These are phyloP conservation scores for Sclerotinia spermophila DNA, from an alignment of 2,329 filamentous ascomycete species.

Conservation along the genomic window DNA sequence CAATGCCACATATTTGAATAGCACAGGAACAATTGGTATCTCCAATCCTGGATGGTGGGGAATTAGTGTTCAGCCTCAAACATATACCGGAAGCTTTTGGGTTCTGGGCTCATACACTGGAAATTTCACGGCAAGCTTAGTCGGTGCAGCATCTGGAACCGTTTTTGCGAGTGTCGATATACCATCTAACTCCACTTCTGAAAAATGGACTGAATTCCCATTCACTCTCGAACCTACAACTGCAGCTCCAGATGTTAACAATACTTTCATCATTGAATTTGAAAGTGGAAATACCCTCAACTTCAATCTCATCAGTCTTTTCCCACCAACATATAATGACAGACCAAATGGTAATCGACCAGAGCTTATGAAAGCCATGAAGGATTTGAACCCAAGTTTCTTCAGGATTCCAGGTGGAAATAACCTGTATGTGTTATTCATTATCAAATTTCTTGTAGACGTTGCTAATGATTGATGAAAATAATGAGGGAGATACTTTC, in stretches of 20 bases:
- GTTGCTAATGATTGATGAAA: conserved; percentile 30
- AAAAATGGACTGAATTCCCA: conserved; percentile 26
- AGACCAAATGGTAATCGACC: conserved; percentile 53
- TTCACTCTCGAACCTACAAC: conserved; percentile 17
- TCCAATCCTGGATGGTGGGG: conserved; percentile 56
- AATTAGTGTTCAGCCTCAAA: conserved; percentile 39
- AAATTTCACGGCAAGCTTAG: conserved; percentile 21
- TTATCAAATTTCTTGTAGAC: background rate
- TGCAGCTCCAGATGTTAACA: conserved; percentile 42
- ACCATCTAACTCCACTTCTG: conserved; percentile 16
- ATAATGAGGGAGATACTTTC: conserved; percentile 30
- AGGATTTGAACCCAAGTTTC: conserved; percentile 50
- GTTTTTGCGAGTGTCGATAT: conserved; percentile 29
- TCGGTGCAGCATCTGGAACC: conserved; percentile 21
- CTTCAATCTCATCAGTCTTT: conserved; percentile 57
- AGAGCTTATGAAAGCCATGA: conserved; percentile 52
- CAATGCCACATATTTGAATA: background rate
- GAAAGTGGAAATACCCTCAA: conserved; percentile 44
- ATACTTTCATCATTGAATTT: conserved; percentile 54
- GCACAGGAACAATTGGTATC: conserved; percentile 43
- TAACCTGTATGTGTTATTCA: conserved; percentile 44
- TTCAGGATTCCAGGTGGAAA: conserved; percentile 64
- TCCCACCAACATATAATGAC: conserved; percentile 57
- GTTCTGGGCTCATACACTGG: conserved; percentile 17
- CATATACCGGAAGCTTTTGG: conserved; percentile 34